phyloP scores from a whole-genome alignment of 2,329 filamentous ascomycete species.

The Cladosporium sp. region DNA sequence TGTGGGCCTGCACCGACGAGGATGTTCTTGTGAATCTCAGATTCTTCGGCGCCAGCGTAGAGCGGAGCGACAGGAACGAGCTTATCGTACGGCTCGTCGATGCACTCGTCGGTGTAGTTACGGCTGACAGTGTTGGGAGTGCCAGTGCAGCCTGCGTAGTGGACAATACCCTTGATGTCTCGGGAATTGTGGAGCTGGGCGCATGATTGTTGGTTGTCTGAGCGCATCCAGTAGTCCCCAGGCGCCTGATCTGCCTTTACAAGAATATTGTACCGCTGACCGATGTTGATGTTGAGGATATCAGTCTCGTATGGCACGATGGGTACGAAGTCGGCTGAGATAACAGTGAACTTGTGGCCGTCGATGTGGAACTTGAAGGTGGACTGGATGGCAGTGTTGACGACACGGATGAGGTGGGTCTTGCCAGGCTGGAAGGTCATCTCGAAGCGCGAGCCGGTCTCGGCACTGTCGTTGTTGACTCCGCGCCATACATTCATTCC shows the following conservation, averaged over 20 bases:
- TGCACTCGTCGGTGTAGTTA: constrained; percentile 33
- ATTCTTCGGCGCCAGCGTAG: constrained; percentile 26
- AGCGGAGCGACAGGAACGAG: constrained; percentile 33
- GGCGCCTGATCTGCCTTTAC: constrained; percentile 26
- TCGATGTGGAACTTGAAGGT: constrained; percentile 43
- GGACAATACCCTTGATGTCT: constrained; percentile 33
- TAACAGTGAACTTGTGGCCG: constrained; percentile 36
- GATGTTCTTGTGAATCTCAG: constrained; percentile 27
- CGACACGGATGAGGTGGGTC: constrained; percentile 28
- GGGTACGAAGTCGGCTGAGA: constrained; percentile 35
- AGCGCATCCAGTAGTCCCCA: constrained; percentile 30
- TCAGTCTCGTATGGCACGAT: constrained; percentile 36
- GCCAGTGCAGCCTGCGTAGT: constrained; percentile 30
- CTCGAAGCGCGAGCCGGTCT: constrained; percentile 28
- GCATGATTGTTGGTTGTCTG: constrained; percentile 39
- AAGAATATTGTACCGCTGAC: constrained; percentile 32
- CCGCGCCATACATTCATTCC: constrained; percentile 37
- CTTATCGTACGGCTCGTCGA: constrained; percentile 36
- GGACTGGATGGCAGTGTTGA: constrained; percentile 36
- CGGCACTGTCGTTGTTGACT: constrained; percentile 15
- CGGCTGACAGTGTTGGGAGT: constrained; percentile 30
- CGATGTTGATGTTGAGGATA: constrained; percentile 35
- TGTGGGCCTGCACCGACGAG: constrained; percentile 30
- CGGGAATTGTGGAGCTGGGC: constrained; percentile 15
- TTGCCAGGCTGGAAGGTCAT: constrained; percentile 25